These are phyloP conservation scores for Paramecium biaurelia DNA, from an alignment of 73 alveolate species.

Conservation along the genomic window DNA sequence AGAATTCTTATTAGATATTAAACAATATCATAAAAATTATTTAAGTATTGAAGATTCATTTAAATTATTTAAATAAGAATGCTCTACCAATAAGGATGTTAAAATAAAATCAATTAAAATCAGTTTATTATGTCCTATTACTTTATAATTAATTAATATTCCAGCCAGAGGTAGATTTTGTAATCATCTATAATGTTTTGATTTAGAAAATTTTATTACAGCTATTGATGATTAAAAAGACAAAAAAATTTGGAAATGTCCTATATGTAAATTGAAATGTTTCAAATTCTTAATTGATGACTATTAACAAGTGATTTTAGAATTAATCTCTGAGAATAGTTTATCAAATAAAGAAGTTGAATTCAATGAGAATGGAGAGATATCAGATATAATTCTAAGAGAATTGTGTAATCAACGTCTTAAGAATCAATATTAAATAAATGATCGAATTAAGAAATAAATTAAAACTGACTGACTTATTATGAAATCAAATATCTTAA, in stretches of 20 bases:
- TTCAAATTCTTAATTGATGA: slow-evolving; percentile 30
- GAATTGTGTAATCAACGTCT: not conserved
- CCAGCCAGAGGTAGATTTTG: slow-evolving; percentile 63
- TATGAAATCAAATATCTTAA: not conserved
- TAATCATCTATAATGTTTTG: slow-evolving; percentile 47
- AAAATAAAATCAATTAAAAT: not conserved
- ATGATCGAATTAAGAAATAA: not conserved
- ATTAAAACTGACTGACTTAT: not conserved
- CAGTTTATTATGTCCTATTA: not conserved
- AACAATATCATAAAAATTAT: not conserved
- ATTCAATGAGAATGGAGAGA: slow-evolving; percentile 41
- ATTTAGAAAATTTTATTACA: slow-evolving; percentile 44
- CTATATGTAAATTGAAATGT: slow-evolving; percentile 54
- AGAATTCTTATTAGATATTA: not conserved
- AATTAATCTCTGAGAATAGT: not conserved
- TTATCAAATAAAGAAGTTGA: slow-evolving; percentile 21
- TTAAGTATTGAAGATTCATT: not conserved
- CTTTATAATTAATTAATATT: not conserved
- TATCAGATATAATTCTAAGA: not conserved
- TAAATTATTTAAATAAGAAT: not conserved
- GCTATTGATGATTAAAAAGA: not conserved
- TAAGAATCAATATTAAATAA: not conserved
- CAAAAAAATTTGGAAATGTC: slow-evolving; percentile 50
- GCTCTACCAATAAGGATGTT: not conserved
- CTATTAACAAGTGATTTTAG: slow-evolving; percentile 32